Evolutionary conservation across 805 yeast species (phyloP).

Genomic region (Starmerella gropengiesseri): DNA sequence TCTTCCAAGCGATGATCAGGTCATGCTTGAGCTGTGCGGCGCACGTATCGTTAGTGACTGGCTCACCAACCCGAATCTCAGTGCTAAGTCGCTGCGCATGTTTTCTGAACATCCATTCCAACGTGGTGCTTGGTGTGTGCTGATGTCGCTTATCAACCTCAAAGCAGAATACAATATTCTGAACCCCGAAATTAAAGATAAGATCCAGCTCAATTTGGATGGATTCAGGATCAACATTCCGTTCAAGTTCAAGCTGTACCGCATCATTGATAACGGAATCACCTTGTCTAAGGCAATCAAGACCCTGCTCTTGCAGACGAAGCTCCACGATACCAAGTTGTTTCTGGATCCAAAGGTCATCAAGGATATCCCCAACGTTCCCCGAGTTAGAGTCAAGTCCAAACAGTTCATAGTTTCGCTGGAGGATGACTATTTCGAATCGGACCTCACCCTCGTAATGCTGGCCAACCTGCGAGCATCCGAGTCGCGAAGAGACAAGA

Average conservation of each 20-base stretch:
- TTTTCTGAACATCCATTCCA: slow-evolving; percentile 43
- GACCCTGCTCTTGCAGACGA: slow-evolving; percentile 36
- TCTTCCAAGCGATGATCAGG: slow-evolving; percentile 39
- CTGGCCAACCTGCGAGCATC: slow-evolving; percentile 43
- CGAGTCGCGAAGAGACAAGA: slow-evolving; percentile 11
- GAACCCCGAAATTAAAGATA: slow-evolving; percentile 8
- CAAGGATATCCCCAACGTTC: slow-evolving; percentile 26
- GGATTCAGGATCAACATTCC: slow-evolving; percentile 43
- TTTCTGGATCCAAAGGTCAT: slow-evolving; percentile 25
- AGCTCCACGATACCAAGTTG: slow-evolving; percentile 20
- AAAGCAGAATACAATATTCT: slow-evolving; percentile 19
- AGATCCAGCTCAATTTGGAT: slow-evolving; percentile 26
- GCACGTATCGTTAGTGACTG: slow-evolving; percentile 12
- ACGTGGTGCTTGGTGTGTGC: slow-evolving; percentile 31
- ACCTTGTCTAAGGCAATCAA: slow-evolving; percentile 54
- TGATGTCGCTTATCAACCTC: slow-evolving; percentile 26
- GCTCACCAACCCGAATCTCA: slow-evolving; percentile 28
- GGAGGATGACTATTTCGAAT: slow-evolving; percentile 86
- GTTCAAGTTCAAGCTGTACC: slow-evolving; percentile 59
- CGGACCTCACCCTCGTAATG: slow-evolving; percentile 51
- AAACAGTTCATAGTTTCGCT: slow-evolving; percentile 49
- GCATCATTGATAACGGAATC: slow-evolving; percentile 67
- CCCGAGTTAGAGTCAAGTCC: slow-evolving; percentile 46
- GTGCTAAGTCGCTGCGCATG: slow-evolving; percentile 34
- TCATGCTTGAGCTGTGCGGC: slow-evolving; percentile 37